phyloP scores from a whole-genome alignment of 1,284 basidiomycete genomes.

The Pyrrhoderma lamaoense region DNA sequence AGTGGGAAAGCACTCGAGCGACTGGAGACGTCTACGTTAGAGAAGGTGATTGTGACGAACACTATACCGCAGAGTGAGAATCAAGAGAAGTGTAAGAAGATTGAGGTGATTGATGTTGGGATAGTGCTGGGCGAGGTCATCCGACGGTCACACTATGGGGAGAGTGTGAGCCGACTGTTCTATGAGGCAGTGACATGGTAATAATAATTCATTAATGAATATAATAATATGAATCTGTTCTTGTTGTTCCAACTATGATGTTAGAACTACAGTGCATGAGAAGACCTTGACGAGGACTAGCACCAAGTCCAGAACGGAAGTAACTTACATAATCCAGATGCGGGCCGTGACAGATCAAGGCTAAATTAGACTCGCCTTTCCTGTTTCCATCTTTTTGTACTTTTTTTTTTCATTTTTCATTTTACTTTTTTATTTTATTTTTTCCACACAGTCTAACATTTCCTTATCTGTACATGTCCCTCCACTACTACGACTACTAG shows the following conservation, averaged over 20 bases:
- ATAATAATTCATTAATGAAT: neutral
- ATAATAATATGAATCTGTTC: too few relatives aligned
- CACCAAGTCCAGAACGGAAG: too few relatives aligned
- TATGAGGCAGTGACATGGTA: conserved; percentile 75
- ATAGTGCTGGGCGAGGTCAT: conserved; percentile 97
- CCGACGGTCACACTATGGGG: conserved; percentile 81
- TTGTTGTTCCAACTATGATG: too few relatives aligned
- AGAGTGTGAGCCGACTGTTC: conserved; percentile 78
- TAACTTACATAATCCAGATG: neutral
- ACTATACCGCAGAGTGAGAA: conserved; percentile 90
- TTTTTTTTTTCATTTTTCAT: too few relatives aligned
- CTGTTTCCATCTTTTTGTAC: too few relatives aligned
- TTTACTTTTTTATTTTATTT: too few relatives aligned
- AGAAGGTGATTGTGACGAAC: conserved; percentile 98
- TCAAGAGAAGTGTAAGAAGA: conserved; percentile 70
- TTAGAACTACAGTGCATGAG: too few relatives aligned
- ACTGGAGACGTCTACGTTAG: conserved; percentile 71
- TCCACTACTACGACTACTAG: neutral
- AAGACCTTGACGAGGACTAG: too few relatives aligned
- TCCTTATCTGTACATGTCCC: too few relatives aligned
- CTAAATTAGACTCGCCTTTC: too few relatives aligned
- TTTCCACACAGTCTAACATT: too few relatives aligned
- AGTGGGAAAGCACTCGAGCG: conserved; percentile 79
- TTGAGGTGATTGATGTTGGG: conserved; percentile 95
- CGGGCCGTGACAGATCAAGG: too few relatives aligned